A percentile compares a stretch with the other conserved stretches of the same genome.
These are phyloP conservation scores for Paxillus rubicundulus DNA, from an alignment of 768 basidiomycete species.

Conservation along the genomic window DNA sequence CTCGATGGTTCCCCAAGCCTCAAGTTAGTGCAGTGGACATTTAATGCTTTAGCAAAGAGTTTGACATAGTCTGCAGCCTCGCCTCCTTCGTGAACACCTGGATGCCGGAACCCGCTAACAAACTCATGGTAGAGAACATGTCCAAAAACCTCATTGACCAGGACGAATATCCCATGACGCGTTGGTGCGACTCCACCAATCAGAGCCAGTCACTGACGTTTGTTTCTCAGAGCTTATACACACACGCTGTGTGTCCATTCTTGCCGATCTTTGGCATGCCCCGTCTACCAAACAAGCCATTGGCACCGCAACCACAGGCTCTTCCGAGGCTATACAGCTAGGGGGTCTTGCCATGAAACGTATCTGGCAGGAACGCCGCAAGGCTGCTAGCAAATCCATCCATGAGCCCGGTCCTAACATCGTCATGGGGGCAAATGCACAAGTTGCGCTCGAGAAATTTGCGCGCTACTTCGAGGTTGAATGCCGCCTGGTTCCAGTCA, in stretches of 20 bases:
- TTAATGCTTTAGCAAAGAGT: neutral
- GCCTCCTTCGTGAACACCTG: conserved; percentile 69
- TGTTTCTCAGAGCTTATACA: conserved; percentile 39
- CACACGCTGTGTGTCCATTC: conserved; percentile 49
- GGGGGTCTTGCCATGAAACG: conserved; percentile 73
- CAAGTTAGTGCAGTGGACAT: conserved; percentile 33
- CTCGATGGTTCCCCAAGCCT: conserved; percentile 55
- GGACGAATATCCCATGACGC: conserved; percentile 66
- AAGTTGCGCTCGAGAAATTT: conserved; percentile 70
- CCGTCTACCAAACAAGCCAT: conserved; percentile 52
- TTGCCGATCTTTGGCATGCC: conserved; percentile 69
- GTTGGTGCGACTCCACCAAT: conserved; percentile 20
- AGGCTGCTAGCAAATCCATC: conserved; percentile 61
- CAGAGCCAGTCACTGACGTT: neutral
- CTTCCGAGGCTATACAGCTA: conserved; percentile 70
- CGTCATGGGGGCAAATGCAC: conserved; percentile 66
- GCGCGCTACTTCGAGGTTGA: conserved; percentile 70
- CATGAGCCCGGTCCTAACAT: conserved; percentile 67
- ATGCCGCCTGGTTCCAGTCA: conserved; percentile 60
- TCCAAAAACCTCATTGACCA: conserved; percentile 68
- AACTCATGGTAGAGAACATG: conserved; percentile 62
- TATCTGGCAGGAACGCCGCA: conserved; percentile 66
- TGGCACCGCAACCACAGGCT: conserved; percentile 70
- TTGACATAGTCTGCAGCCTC: conserved; percentile 32
- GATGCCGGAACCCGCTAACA: conserved; percentile 52